Conservation (phyloP, 306 rosid genomes). For the Oemleria cerasiformis region DNA sequence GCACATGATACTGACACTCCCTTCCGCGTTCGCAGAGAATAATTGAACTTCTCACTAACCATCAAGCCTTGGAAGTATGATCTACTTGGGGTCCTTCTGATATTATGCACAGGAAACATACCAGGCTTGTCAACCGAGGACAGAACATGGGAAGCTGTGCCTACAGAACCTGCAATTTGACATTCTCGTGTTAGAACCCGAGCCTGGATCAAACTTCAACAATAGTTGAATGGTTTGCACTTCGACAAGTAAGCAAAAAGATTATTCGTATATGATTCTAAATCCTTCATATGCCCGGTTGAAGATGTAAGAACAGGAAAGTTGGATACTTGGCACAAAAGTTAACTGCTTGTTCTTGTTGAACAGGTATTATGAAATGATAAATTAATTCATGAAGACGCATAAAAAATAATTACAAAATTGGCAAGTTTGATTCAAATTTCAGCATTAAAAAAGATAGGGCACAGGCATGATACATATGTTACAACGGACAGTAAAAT, state of each 20-base stretch:
- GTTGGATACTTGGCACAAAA: too few species aligned
- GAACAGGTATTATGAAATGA: too few species aligned
- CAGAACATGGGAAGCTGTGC: constrained; percentile 45
- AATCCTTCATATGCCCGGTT: not conserved
- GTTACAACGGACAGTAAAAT: not conserved
- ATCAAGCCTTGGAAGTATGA: constrained; percentile 43
- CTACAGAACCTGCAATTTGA: constrained; percentile 52
- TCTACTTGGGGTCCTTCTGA: constrained; percentile 31
- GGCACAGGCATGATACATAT: not conserved
- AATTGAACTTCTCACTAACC: constrained; percentile 39
- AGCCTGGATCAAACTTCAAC: constrained; percentile 6
- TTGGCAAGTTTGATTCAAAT: not conserved
- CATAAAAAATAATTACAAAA: not conserved
- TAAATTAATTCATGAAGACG: too few species aligned
- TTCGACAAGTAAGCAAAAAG: not conserved
- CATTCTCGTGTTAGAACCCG: constrained; percentile 21
- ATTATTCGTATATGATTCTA: not conserved
- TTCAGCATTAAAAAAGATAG: not conserved
- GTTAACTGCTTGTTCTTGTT: too few species aligned
- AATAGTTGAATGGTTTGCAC: constrained; percentile 9
- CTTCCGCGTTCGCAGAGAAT: constrained; percentile 41
- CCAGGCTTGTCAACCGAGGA: constrained; percentile 59
- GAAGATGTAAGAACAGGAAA: not conserved
- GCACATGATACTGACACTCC: constrained; percentile 45
- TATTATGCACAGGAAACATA: constrained; percentile 40